phyloP scores from a whole-genome alignment of 176 grass and related monocot genomes.

The Triticum timopheevii region DNA sequence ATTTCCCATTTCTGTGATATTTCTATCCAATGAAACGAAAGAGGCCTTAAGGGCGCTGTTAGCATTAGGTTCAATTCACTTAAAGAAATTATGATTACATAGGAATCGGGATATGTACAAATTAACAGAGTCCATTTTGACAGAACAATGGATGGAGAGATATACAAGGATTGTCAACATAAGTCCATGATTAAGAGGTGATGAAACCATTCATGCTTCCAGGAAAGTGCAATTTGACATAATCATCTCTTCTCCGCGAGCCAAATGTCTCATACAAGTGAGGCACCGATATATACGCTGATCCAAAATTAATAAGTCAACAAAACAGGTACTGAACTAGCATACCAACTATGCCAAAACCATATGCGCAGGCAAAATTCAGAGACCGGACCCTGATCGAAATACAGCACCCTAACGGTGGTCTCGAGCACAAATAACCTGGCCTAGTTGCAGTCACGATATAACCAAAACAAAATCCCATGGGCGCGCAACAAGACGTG shows the following conservation, averaged over 20 bases:
- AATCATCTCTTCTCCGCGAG: slow-evolving; percentile 76
- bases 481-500: too few species aligned
- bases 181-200: slow-evolving; percentile 92
- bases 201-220: slow-evolving; percentile 82
- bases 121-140: not conserved
- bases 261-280: slow-evolving; percentile 85
- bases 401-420: too few species aligned
- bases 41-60: not conserved
- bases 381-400: not conserved
- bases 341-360: not conserved
- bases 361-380: not conserved
- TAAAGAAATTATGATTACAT: not conserved
- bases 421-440: too few species aligned
- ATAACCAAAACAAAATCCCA: too few species aligned
- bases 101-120: not conserved
- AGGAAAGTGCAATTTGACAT: slow-evolving; percentile 93
- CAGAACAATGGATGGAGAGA: not conserved
- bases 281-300: slow-evolving; percentile 28
- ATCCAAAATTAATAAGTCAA: slow-evolving; percentile 12
- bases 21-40: too few species aligned
- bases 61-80: not conserved
- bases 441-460: too few species aligned
- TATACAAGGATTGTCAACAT: not conserved
- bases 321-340: not conserved
- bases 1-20: too few species aligned